Evolutionary conservation across 1,139 yeast species (phyloP), one percentile per base, ranked within the genome.

Genomic region (Suhomyces terraborum): DNA sequence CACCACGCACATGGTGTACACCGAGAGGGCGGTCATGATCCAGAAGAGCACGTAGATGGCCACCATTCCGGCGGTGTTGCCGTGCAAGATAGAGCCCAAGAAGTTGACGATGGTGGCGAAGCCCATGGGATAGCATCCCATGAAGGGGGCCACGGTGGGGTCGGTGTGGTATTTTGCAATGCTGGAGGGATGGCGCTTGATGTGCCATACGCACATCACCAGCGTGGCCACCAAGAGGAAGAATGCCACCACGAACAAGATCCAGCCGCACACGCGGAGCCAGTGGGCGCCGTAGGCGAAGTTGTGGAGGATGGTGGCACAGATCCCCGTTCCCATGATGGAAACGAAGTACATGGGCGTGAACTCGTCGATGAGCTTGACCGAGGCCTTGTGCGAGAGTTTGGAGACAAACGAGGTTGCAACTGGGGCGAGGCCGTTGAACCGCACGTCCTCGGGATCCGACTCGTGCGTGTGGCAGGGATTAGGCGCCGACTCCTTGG

Each of bases 41-140:
- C 89, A 82, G 91, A 94, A 87, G 26, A 87, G 60, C 1, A 69
- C 76, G 59, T 77, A 85, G 3, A 71, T 56, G 3, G 76, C 73
- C 3, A 71, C 58, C 27, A 72, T 63, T 7, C 54, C 54, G 10
- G 40, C 43, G 64, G 73, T 68, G 8, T 51, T 46, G 4, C 61
- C 63, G 7, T 61, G 58, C 4, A 73, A 59, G 29, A 78, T 56
- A 38, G 62, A 61, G 32, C 65, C 63, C 16, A 79, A 61, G 61
- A 77, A 74, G 55, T 80, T 83, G 36, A 84, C 71, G 46, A 88
- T 61, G 2, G 95, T 80, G 14, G 79, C 73, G 45, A 73, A 70
- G 0, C 88, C 95, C 96, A 88, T 88, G 10, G 88, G 83, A 41
- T 76, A 75, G 49, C 91, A 81, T 3, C 95, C 96, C 69, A 87